phyloP scores from a whole-genome alignment of 129 eudicot species.

The Deinandra increscens region DNA sequence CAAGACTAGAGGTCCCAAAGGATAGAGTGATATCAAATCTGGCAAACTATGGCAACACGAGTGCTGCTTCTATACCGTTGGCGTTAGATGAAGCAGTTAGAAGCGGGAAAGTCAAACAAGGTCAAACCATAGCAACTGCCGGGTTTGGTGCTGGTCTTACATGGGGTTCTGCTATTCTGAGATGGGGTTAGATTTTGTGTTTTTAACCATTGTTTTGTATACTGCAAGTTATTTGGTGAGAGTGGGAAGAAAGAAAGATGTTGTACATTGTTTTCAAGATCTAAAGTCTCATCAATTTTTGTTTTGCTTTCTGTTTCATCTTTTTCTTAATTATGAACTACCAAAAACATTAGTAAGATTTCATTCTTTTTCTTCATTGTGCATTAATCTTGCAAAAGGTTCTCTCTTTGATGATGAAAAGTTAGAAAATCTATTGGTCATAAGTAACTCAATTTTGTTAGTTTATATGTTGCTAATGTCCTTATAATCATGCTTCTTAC shows the following conservation, averaged over 20 bases:
- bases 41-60: constrained; percentile 84
- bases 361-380: constrained; percentile 28
- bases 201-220: constrained; percentile 26
- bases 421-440: background rate
- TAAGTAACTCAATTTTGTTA: too few relatives aligned
- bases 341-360: constrained; percentile 27
- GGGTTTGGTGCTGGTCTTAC: constrained; percentile 98
- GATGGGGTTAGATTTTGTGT: constrained; percentile 66
- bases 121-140: constrained; percentile 83
- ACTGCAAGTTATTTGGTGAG: constrained; percentile 34
- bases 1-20: constrained; percentile 68
- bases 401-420: background rate
- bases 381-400: background rate
- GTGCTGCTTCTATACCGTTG: constrained; percentile 92
- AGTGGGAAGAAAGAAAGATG: constrained; percentile 31
- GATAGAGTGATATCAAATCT: constrained; percentile 84
- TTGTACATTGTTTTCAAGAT: constrained; percentile 36
- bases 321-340: constrained; percentile 30
- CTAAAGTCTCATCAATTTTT: constrained; percentile 20
- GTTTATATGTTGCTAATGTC: too few relatives aligned
- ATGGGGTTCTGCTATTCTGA: constrained; percentile 93
- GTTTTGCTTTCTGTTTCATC: constrained; percentile 29
- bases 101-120: constrained; percentile 80
- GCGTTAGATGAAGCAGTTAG: constrained; percentile 96
- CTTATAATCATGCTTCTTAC: too few relatives aligned